Base-by-base conservation (phyloP, 352 stramenopile species). In the Achlya hypogyna region DNA sequence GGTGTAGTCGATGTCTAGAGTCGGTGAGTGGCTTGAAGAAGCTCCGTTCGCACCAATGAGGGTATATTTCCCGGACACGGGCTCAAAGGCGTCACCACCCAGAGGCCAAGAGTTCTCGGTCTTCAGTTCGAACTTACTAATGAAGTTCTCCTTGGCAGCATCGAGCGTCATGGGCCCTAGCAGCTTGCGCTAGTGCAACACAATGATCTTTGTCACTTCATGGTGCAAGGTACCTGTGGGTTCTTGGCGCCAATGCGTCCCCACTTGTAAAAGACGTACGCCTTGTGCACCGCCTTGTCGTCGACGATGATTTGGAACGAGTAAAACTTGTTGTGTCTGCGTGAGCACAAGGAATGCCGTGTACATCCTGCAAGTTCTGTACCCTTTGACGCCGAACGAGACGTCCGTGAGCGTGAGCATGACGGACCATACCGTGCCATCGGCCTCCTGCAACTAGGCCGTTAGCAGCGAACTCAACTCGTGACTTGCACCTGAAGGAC, bases 321-420 rank as follows among this genome's bases (percentile, higher is more conserved):
- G 75, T 89, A 89, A 40, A 86, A 89, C 65, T 89, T 89, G 70
- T 89, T 89, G 77, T 86, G 87, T 2, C 81, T 88, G 43, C 12
- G 18, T 18, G 8, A 20, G 58, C 49, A 60, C 1, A 16, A 2
- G 25, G n/a, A 27, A 28, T 16, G 28, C 28, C 12, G 12, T 53
- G 12, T 59, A 20, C 14, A 29, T 54, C 47, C 20, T 14, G 27
- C 22, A 23, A 58, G 28, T 65, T 22, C 22, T 2, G 25, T 53
- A 88, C 78, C 79, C 78, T 53, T 77, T 81, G 20, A 65, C 70
- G 10, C 79, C 82, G 49, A 78, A 86, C 4, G 73, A 74, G 34
- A 90, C 75, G 63, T 90, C 63, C 52, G 79, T 87, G 29, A 78
- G 76, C 47, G 82, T 90, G 56, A 90, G 73, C 75, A 88, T 87